phyloP scores from a whole-genome alignment of 768 basidiomycete genomes.

The Podaxis sp. region DNA sequence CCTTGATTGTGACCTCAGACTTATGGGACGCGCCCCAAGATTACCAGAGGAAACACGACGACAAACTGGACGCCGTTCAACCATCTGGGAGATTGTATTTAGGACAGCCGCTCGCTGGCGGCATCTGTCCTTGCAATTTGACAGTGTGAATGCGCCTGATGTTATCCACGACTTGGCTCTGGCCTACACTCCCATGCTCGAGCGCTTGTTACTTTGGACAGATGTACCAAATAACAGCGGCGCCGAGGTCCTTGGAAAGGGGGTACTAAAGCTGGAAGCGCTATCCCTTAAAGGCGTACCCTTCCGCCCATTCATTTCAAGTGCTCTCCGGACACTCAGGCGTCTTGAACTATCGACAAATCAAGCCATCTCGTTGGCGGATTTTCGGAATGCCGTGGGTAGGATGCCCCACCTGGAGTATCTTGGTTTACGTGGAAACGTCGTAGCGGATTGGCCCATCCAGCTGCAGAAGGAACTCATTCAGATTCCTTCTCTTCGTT shows the following conservation, averaged over 20 bases:
- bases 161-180: background rate
- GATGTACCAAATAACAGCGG: background rate
- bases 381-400: background rate
- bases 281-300: constrained; percentile 17
- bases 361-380: background rate
- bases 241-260: background rate
- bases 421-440: constrained; percentile 17
- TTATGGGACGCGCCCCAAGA: background rate
- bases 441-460: constrained; percentile 19
- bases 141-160: background rate
- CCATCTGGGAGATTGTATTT: background rate
- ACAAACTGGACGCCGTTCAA: background rate
- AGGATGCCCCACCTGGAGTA: constrained; percentile 13
- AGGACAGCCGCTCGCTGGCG: background rate
- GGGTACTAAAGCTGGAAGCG: constrained; percentile 10
- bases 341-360: constrained; percentile 5
- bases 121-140: background rate
- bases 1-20: constrained; percentile 18
- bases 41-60: background rate
- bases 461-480: constrained; percentile 15
- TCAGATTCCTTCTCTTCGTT: constrained; percentile 16
- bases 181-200: background rate
- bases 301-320: constrained; percentile 14
- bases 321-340: constrained; percentile 14
- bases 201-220: background rate